Evolutionary conservation across 306 rosid species (phyloP).

Genomic region (Lathyrus sativus): DNA sequence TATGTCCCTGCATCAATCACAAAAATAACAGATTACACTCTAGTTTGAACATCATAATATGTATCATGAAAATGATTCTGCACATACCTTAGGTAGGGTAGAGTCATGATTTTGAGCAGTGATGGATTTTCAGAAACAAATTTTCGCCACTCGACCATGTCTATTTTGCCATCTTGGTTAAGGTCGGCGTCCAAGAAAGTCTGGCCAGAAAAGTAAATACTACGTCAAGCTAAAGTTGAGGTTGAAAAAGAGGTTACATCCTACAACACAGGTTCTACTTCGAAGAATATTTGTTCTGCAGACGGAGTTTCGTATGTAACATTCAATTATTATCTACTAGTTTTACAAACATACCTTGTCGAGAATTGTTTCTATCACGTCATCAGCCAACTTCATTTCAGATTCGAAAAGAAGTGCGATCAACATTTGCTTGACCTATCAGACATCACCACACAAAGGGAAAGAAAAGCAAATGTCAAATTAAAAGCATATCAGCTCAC

Average conservation of each 20-base stretch:
- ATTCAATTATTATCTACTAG: background rate
- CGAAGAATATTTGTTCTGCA: background rate
- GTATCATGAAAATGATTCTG: background rate
- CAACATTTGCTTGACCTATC: constrained; percentile 95
- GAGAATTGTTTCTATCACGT: constrained; percentile 74
- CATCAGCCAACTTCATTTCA: constrained; percentile 93
- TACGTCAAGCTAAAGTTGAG: constrained; percentile 16
- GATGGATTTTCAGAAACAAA: constrained; percentile 87
- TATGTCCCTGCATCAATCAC: constrained; percentile 76
- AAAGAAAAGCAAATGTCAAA: background rate
- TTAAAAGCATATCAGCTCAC: constrained; percentile 3
- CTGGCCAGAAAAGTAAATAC: constrained; percentile 47
- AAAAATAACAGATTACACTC: constrained; percentile 23
- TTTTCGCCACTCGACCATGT: constrained; percentile 65
- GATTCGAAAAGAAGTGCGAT: constrained; percentile 96
- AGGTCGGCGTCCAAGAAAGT: constrained; percentile 88
- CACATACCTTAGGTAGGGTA: constrained; percentile 80
- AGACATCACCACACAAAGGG: constrained; percentile 18
- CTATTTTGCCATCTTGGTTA: constrained; percentile 88
- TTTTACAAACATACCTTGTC: constrained; percentile 62
- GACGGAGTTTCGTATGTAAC: background rate
- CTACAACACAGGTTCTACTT: background rate
- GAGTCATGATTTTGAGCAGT: constrained; percentile 84
- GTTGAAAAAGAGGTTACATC: constrained; percentile 6
- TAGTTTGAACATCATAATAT: too few species aligned